These are phyloP conservation scores for Trichophyton schoenleinii DNA, from an alignment of 2,329 filamentous ascomycete genomes.

Conservation along the genomic window DNA sequence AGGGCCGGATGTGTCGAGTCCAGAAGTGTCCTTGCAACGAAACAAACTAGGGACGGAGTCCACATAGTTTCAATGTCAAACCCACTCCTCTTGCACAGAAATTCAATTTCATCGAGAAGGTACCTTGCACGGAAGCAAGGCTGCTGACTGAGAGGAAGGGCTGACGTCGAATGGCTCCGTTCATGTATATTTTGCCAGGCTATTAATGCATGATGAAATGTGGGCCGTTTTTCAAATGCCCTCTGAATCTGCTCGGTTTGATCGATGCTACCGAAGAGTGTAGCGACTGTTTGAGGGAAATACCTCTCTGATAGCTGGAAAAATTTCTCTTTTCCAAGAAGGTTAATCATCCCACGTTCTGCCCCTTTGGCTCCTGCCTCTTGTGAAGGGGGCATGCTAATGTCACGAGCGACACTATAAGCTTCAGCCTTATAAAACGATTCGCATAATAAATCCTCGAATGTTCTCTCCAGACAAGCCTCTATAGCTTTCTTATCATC, in stretches of 20 bases:
- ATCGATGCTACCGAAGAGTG: constrained; percentile 64
- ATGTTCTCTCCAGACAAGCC: constrained; percentile 41
- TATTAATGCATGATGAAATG: constrained; percentile 48
- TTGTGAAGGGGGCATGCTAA: constrained; percentile 37
- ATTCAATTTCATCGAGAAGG: constrained; percentile 60
- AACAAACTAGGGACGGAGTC: constrained; percentile 61
- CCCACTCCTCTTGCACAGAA: constrained; percentile 61
- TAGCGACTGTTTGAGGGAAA: constrained; percentile 64
- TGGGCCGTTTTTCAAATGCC: constrained; percentile 48
- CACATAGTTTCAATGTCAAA: constrained; percentile 56
- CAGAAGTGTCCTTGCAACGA: constrained; percentile 63
- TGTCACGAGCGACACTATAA: constrained; percentile 71
- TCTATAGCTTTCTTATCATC: constrained; percentile 51
- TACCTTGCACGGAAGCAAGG: constrained; percentile 72
- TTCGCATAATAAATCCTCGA: constrained; percentile 46
- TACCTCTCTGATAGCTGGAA: constrained; percentile 50
- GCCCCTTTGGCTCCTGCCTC: constrained; percentile 42
- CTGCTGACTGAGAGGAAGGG: constrained; percentile 67
- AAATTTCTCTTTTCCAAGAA: constrained; percentile 56
- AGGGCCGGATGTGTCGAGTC: constrained; percentile 70
- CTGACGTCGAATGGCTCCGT: constrained; percentile 52
- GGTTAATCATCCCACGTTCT: constrained; percentile 53
- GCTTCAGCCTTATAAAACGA: constrained; percentile 70
- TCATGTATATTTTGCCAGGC: constrained; percentile 57
- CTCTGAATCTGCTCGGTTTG: constrained; percentile 63